These are phyloP conservation scores for Kalmusia sp. DNA, from an alignment of 2,329 filamentous ascomycete genomes.

Conservation along the genomic window DNA sequence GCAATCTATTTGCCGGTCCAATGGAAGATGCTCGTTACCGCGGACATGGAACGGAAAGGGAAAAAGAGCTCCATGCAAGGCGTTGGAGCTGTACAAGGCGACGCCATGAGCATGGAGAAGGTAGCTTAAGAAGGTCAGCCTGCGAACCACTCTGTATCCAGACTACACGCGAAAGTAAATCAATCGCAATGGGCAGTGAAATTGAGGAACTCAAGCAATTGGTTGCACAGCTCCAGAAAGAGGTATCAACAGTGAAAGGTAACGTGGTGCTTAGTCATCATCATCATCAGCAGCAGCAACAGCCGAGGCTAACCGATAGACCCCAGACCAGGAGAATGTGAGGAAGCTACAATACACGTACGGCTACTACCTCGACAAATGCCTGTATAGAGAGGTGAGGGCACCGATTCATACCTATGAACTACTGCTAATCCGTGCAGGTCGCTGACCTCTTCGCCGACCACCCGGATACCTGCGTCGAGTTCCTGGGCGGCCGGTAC, in stretches of 20 bases:
- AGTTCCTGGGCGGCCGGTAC: constrained; percentile 64
- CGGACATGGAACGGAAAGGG: constrained; percentile 8
- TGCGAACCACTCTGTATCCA: constrained; percentile 1
- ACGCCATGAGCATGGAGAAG: constrained; percentile 5
- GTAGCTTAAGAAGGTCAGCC: constrained; percentile 20
- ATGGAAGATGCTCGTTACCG: constrained; percentile 18
- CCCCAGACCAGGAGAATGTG: constrained; percentile 60
- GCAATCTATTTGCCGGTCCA: constrained; percentile 21
- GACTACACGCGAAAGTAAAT: background rate
- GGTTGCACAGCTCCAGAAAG: constrained; percentile 34
- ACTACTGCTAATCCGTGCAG: constrained; percentile 19
- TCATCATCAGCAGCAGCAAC: constrained; percentile 9
- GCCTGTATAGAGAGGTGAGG: constrained; percentile 61
- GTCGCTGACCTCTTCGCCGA: constrained; percentile 57
- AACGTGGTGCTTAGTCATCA: constrained; percentile 19
- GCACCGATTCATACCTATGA: too few relatives aligned
- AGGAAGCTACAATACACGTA: constrained; percentile 65
- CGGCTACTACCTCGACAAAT: constrained; percentile 67
- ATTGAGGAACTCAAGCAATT: constrained; percentile 36
- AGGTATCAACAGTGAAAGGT: constrained; percentile 39
- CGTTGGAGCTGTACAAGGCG: constrained; percentile 9
- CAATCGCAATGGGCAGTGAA: constrained; percentile 34
- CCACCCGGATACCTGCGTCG: constrained; percentile 61
- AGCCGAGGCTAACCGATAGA: constrained; percentile 15
- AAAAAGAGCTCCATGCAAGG: constrained; percentile 16